Conservation (phyloP, 176 grass and related monocot species). For the Eragrostis nindensis region DNA sequence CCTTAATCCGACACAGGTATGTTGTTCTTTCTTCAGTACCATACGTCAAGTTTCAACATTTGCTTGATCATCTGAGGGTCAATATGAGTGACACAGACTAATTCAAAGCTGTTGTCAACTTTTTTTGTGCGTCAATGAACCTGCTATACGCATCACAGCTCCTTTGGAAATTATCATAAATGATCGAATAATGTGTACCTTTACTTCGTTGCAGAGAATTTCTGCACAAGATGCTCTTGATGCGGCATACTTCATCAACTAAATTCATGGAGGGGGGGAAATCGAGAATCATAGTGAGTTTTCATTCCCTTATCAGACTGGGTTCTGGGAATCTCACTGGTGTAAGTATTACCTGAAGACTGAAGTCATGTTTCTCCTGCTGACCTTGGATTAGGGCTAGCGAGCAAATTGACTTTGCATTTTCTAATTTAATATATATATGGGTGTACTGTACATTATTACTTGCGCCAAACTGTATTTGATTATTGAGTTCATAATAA, state of each 20-base stretch:
- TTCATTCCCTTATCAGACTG: conserved; percentile 18
- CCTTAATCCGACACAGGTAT: conserved; percentile 70
- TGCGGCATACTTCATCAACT: conserved; percentile 59
- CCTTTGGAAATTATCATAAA: neutral
- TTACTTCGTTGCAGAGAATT: conserved; percentile 58
- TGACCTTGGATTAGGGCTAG: conserved; percentile 44
- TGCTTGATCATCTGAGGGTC: conserved; percentile 11
- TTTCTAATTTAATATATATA: conserved; percentile 36
- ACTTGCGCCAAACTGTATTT: conserved; percentile 16
- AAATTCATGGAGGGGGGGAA: conserved; percentile 11
- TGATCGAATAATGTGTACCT: conserved; percentile 4
- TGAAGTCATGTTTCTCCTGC: conserved; percentile 41
- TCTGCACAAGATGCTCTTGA: conserved; percentile 67
- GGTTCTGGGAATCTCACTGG: conserved; percentile 8
- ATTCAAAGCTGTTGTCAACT: conserved; percentile 4
- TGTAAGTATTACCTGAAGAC: conserved; percentile 50
- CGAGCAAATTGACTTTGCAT: neutral
- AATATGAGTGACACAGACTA: neutral
- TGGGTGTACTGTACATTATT: conserved; percentile 44
- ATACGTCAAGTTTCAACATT: conserved; percentile 1
- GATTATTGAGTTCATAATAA: conserved; percentile 21
- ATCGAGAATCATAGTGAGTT: conserved; percentile 21
- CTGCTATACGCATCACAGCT: neutral
- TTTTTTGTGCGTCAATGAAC: conserved; percentile 1
- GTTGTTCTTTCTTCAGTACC: conserved; percentile 12